Percentiles rank a stretch among this genome's conserved stretches.
phyloP scores from a whole-genome alignment of 305 asterid species.

The Solanum aculeatissimum region DNA sequence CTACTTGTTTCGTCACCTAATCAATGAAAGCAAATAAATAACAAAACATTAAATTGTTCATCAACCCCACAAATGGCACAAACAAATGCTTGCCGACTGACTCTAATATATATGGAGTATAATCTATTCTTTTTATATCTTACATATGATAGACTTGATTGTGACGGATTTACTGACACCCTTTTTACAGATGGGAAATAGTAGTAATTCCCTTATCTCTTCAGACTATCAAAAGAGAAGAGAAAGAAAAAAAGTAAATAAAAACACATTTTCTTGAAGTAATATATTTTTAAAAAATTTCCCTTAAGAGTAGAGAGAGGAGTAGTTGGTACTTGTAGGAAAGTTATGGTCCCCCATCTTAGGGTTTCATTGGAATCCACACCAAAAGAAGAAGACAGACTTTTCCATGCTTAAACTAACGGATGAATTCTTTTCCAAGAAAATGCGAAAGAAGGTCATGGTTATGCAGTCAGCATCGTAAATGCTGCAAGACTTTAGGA shows the following conservation, averaged over 20 bases:
- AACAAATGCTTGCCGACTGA: background rate
- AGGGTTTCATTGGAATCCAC: constrained; percentile 36
- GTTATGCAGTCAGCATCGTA: background rate
- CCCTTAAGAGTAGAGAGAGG: background rate
- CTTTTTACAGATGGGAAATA: background rate
- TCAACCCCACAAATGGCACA: background rate
- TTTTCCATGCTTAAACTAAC: background rate
- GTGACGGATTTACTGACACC: background rate
- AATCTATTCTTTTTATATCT: background rate
- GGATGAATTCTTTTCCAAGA: background rate
- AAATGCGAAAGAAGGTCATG: background rate
- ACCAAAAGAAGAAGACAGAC: constrained; percentile 6
- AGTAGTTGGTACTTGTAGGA: constrained; percentile 15
- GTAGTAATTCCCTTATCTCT: background rate
- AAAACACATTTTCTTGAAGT: background rate
- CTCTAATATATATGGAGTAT: background rate
- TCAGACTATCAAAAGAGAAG: background rate
- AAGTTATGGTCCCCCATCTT: constrained; percentile 43
- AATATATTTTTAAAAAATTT: too few relatives aligned
- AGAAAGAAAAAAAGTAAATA: background rate
- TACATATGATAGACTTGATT: background rate
- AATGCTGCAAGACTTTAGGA: background rate
- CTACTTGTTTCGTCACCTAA: background rate
- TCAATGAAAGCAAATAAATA: background rate
- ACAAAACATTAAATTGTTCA: background rate